Percentiles rank a stretch among this genome's conserved stretches.
These are phyloP conservation scores for Lenwebbia sp. DNA, from an alignment of 345 rosid genomes.

Conservation along the genomic window DNA sequence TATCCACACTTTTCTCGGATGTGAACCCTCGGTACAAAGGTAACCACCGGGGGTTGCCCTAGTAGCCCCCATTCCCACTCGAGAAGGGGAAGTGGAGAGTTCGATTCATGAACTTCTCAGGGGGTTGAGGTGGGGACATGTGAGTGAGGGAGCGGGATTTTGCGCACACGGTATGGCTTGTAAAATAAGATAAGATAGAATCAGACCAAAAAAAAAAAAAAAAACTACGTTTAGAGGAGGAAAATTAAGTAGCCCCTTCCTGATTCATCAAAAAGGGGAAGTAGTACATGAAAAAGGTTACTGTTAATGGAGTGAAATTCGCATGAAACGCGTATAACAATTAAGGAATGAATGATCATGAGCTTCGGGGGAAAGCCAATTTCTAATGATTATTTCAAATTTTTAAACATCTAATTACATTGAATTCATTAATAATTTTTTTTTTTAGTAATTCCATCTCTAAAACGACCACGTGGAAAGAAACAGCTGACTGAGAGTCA, in stretches of 20 bases:
- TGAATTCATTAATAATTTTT: not conserved
- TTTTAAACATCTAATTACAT: not conserved
- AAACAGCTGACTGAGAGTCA: not conserved
- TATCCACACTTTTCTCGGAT: not conserved
- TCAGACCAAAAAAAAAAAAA: not conserved
- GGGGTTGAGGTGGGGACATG: too few species aligned
- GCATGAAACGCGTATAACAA: too few species aligned
- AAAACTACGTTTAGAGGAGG: not conserved
- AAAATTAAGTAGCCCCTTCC: not conserved
- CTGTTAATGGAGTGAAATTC: too few species aligned
- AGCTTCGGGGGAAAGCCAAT: not conserved
- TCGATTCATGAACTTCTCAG: too few species aligned
- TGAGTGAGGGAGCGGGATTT: too few species aligned
- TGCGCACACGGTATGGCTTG: too few species aligned
- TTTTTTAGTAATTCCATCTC: not conserved
- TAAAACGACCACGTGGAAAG: not conserved
- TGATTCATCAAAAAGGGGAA: not conserved
- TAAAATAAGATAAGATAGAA: too few species aligned
- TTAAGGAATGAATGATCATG: too few species aligned
- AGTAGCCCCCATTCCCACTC: too few species aligned
- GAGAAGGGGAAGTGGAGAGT: too few species aligned
- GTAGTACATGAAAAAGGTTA: too few species aligned
- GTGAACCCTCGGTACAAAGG: not conserved
- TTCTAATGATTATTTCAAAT: not conserved
- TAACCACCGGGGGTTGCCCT: too few species aligned